Evolutionary conservation across 2,329 filamentous ascomycete genomes (phyloP), one percentile per base, ranked within the genome.

Genomic region (Mollisia scopiformis): DNA sequence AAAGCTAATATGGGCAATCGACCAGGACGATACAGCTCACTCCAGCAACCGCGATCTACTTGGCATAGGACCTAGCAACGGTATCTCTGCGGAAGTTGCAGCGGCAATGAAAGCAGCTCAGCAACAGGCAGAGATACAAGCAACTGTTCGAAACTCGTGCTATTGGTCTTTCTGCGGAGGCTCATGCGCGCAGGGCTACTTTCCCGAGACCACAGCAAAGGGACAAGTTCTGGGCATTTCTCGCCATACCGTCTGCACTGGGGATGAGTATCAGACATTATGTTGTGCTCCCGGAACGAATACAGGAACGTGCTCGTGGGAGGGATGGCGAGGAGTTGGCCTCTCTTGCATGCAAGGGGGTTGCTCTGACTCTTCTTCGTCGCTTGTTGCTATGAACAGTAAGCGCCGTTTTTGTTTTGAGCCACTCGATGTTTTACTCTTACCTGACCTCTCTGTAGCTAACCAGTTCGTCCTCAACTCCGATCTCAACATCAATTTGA

Each of bases 241-340:
- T 8, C 27, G 39, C 13, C 50, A 66, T 54, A 53, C 63, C 10
- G 55, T 66, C 16, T 64, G 62, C 30, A 33, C 58, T 16, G 50
- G 54, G 16, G 46, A 39, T 6, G 57, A 64, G n/a, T 50, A 58
- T 21, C 62, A 65, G 43, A 54, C 58, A 4, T 55, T 74, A 2
- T 75, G 73, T 54, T 75, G 73, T 57, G 59, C 53, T 14, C 31
- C 43, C 27, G 58, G 54, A 8, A 67, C 31, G 47, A 68, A 39
- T 65, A 67, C 70, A 47, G 72, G 73, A 23, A 71, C 52, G 7
- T 75, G 72, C 56, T 61, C 63, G 25, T 75, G 72, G 72, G 49
- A 58, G 30, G 61, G 61, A 31, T 75, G 66, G 46, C 66, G 69
- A 23, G 73, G 73, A 1, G 60, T 66, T 6, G 72, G 73, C 11